A percentile compares a stretch with the other conserved stretches of the same genome.
Evolutionary conservation across 2,329 filamentous ascomycete genomes (phyloP).

Genomic region (Aspergillus ochraceus): DNA sequence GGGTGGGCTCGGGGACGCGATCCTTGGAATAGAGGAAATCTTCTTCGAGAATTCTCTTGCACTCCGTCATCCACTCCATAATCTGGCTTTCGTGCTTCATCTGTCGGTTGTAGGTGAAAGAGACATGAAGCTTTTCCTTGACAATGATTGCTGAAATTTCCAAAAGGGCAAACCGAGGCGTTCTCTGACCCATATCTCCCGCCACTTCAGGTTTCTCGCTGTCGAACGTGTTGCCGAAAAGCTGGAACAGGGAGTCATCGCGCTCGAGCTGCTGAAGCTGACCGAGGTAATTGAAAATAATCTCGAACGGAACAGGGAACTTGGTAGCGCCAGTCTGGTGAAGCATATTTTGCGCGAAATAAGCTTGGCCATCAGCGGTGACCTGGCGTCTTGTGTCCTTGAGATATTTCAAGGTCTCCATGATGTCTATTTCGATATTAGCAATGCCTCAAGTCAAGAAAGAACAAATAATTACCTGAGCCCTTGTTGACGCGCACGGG

Average conservation of each 20-base stretch:
- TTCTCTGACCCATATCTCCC: slow-evolving; percentile 46
- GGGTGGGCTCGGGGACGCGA: slow-evolving; percentile 33
- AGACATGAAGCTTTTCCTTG: slow-evolving; percentile 47
- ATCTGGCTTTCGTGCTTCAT: slow-evolving; percentile 48
- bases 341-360: slow-evolving; percentile 36
- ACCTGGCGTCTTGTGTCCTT: slow-evolving; percentile 42
- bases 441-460: background rate
- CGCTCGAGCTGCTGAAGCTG: slow-evolving; percentile 47
- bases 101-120: slow-evolving; percentile 51
- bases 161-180: slow-evolving; percentile 50
- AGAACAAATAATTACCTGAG: slow-evolving; percentile 21
- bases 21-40: slow-evolving; percentile 26
- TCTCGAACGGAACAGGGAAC: slow-evolving; percentile 42
- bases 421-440: slow-evolving; percentile 22
- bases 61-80: slow-evolving; percentile 44
- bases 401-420: slow-evolving; percentile 36
- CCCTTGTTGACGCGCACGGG: slow-evolving; percentile 38
- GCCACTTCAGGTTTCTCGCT: slow-evolving; percentile 33
- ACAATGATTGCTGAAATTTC: slow-evolving; percentile 53
- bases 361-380: slow-evolving; percentile 31
- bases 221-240: slow-evolving; percentile 37
- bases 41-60: slow-evolving; percentile 37
- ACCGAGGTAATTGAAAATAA: slow-evolving; percentile 43
- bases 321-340: slow-evolving; percentile 29
- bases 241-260: slow-evolving; percentile 43